Conservation (phyloP, 2,329 filamentous ascomycete genomes). For the Aspergillus sp. region DNA sequence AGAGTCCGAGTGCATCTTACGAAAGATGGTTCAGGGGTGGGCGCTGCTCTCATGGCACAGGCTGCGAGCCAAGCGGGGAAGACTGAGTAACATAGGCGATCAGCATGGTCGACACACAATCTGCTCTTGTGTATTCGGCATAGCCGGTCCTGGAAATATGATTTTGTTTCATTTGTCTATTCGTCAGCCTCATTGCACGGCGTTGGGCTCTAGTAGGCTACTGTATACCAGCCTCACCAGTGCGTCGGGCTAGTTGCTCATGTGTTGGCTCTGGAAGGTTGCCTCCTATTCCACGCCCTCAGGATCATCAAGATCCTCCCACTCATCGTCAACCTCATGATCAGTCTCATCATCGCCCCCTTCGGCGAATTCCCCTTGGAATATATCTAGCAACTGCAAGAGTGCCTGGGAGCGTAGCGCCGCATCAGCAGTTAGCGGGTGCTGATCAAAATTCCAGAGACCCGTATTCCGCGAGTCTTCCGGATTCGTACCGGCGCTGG, state of each 20-base stretch:
- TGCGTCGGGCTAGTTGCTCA: no score
- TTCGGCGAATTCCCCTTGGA: background rate
- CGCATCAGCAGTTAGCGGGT: background rate
- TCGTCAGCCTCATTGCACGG: background rate
- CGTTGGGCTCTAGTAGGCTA: background rate
- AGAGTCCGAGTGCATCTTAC: conserved; percentile 26
- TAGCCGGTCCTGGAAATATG: background rate
- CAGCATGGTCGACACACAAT: no score
- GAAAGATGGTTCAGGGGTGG: conserved; percentile 30
- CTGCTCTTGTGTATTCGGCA: no score
- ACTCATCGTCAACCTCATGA: background rate
- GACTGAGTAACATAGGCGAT: no score
- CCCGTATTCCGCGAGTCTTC: no score
- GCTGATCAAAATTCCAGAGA: background rate
- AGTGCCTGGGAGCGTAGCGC: conserved; percentile 1
- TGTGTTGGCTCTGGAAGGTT: no score
- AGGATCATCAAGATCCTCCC: conserved; percentile 7
- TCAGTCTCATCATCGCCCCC: background rate
- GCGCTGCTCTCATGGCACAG: conserved; percentile 29
- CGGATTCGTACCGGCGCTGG: background rate
- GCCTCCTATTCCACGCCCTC: background rate
- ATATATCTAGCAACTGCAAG: conserved; percentile 7
- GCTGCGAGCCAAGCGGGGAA: conserved; percentile 9
- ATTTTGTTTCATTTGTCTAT: background rate
- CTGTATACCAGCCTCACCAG: background rate